Base-by-base conservation (phyloP, 495 filamentous ascomycete species). In the Podospora appendiculata region DNA sequence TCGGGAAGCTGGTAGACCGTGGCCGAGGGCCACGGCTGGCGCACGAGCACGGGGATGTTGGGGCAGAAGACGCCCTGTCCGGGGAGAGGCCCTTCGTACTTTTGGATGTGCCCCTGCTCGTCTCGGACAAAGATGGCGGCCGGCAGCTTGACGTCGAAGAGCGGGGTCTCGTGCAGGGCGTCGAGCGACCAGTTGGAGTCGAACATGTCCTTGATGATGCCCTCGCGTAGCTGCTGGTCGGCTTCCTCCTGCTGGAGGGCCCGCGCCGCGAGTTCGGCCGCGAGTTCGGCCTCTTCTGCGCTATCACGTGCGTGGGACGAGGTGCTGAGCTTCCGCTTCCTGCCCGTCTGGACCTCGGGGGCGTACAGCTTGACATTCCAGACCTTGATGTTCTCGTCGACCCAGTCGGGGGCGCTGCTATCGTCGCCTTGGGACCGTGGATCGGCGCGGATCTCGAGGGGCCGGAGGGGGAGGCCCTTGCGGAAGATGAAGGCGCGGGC, bases 401-500 rank as follows among this genome's bases (percentile, higher is more conserved):
- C 56, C 77, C 81, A 95, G 39, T 88, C 81, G 0, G 90, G 89
- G 32, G 63, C 50, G 12, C 53, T 58, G 14, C 33, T 43, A 16
- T 13, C 6, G 18, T 32, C 50, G 19, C 60, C 48, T 0, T 38
- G 17, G 25, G 48, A 13, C 7, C 58, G 51, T 6, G 61, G 72
- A 41, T 77, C 75, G 17, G 69, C 51, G 38, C 71, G 72, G 50
- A 87, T 75, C 66, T 97, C 93, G 44, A 76, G 73, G 19, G 81
- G 75, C 17, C 62, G 68, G 2, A 96, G 41, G 1, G 90, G 89
- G 62, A 92, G 76, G 0, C 85, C 83, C 60, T 85, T 88, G 25
- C 93, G 76, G 62, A 97, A 92, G n/a, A 98, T 78, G 66, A 95
- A 97, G 33, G 82, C 70, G 39, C 93, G 78, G n/a, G 87, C 82